Evolutionary conservation across 495 filamentous ascomycete genomes (phyloP).

Genomic region (Tuber calosporum): DNA sequence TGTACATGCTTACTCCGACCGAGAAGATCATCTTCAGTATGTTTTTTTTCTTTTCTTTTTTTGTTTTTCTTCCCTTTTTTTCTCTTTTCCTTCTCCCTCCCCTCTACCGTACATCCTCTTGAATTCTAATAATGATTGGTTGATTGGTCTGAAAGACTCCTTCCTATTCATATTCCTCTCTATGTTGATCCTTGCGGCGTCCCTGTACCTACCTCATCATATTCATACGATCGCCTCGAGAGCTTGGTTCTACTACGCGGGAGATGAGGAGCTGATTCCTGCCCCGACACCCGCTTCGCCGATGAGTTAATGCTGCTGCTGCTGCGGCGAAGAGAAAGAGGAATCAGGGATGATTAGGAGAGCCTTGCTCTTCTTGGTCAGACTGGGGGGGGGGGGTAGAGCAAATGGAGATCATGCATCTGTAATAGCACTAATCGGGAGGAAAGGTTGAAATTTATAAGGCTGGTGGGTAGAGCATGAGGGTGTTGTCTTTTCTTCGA

Average conservation of each 20-base stretch:
- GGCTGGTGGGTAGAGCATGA: constrained; percentile 12
- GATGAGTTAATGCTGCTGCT: background rate
- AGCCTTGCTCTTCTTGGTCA: constrained; percentile 7
- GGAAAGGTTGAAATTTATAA: background rate
- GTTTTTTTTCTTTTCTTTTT: constrained; percentile 32
- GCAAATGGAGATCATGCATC: constrained; percentile 6
- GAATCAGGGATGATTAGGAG: background rate
- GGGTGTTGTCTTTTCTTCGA: constrained; percentile 25
- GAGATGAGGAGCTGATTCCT: constrained; percentile 53
- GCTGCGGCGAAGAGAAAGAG: background rate
- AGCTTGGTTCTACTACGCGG: constrained; percentile 89
- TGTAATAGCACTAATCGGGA: constrained; percentile 8
- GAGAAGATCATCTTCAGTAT: constrained; percentile 82
- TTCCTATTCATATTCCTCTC: constrained; percentile 78
- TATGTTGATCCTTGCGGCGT: constrained; percentile 75
- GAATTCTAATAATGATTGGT: background rate
- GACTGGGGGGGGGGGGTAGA: background rate
- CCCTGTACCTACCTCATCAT: constrained; percentile 89
- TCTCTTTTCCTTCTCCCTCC: constrained; percentile 3
- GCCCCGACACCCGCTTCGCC: constrained; percentile 9
- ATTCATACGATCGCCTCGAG: constrained; percentile 67
- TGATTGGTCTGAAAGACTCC: constrained; percentile 55
- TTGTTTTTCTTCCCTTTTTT: constrained; percentile 5
- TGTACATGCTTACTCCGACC: constrained; percentile 79
- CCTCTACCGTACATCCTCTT: constrained; percentile 3